Conservation (phyloP, 768 basidiomycete genomes). For the Russula olivacea region DNA sequence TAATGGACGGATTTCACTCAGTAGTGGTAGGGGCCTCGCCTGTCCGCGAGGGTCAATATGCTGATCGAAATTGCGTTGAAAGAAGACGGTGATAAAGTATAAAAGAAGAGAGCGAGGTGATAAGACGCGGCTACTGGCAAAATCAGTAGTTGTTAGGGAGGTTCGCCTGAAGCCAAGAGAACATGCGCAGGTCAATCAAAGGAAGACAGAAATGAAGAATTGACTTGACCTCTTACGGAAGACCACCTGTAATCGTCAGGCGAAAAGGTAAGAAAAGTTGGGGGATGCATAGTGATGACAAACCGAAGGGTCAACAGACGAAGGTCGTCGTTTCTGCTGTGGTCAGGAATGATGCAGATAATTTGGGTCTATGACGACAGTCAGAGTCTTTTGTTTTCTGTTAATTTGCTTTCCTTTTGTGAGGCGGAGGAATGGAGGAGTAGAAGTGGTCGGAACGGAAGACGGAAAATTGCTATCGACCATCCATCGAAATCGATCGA, state of each 20-base stretch:
- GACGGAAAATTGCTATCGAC: conserved; percentile 17
- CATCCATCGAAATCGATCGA: conserved; percentile 7
- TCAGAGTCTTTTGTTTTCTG: conserved; percentile 9
- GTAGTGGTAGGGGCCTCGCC: conserved; percentile 61
- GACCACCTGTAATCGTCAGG: conserved; percentile 52
- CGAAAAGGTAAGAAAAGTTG: conserved; percentile 6
- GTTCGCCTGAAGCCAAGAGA: conserved; percentile 52
- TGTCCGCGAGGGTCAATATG: conserved; percentile 48
- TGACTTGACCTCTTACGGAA: conserved; percentile 59
- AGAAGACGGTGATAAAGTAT: conserved; percentile 12
- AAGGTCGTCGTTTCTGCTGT: conserved; percentile 71
- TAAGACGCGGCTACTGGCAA: neutral
- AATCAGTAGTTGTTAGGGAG: conserved; percentile 54
- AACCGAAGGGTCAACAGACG: conserved; percentile 78
- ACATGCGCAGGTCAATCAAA: conserved; percentile 7
- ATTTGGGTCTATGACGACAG: conserved; percentile 27
- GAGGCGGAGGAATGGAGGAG: neutral
- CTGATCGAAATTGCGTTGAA: conserved; percentile 31
- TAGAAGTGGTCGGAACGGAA: neutral
- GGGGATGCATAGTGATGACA: conserved; percentile 14
- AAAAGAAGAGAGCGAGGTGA: conserved; percentile 2
- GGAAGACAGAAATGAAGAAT: neutral
- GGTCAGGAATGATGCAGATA: conserved; percentile 67
- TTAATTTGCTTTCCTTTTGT: neutral
- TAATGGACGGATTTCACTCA: conserved; percentile 44